A percentile compares a stretch with the other conserved stretches of the same genome.
Evolutionary conservation across 345 rosid genomes (phyloP).

Genomic region (Luvunga scandens): DNA sequence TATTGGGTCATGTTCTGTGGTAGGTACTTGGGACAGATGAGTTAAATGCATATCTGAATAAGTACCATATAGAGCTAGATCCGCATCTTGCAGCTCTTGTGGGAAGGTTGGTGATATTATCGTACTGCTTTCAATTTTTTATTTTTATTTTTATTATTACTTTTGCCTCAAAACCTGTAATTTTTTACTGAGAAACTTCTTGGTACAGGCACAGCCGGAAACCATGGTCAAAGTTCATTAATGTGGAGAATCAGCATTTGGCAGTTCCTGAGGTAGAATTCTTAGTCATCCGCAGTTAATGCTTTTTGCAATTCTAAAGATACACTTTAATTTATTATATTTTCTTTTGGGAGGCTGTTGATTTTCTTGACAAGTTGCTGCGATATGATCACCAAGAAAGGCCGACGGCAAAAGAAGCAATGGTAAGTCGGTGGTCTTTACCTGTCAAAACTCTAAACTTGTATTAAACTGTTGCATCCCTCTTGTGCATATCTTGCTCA

Average conservation of each 20-base stretch:
- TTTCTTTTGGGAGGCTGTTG: constrained; percentile 60
- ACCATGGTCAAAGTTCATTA: constrained; percentile 89
- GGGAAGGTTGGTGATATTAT: constrained; percentile 57
- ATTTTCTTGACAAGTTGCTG: constrained; percentile 92
- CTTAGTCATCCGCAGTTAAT: background rate
- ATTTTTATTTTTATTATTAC: too few relatives aligned
- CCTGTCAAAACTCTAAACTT: background rate
- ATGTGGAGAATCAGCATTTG: constrained; percentile 84
- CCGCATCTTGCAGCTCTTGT: constrained; percentile 87
- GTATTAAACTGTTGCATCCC: background rate
- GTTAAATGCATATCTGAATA: constrained; percentile 70
- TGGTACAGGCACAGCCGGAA: constrained; percentile 78
- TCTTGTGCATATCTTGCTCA: background rate
- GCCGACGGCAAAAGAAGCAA: constrained; percentile 97
- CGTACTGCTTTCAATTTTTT: background rate
- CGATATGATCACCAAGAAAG: constrained; percentile 97
- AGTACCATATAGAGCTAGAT: constrained; percentile 86
- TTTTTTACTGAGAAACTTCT: constrained; percentile 4
- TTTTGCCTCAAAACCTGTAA: background rate
- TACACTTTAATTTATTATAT: background rate
- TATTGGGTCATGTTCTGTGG: background rate
- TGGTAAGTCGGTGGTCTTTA: constrained; percentile 43
- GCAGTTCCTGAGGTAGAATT: constrained; percentile 81
- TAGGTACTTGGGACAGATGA: constrained; percentile 97
- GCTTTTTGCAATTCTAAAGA: background rate